A percentile compares a stretch with the other conserved stretches of the same genome.
Conservation (phyloP, 2,329 filamentous ascomycete species). For the Alternaria dauci region DNA sequence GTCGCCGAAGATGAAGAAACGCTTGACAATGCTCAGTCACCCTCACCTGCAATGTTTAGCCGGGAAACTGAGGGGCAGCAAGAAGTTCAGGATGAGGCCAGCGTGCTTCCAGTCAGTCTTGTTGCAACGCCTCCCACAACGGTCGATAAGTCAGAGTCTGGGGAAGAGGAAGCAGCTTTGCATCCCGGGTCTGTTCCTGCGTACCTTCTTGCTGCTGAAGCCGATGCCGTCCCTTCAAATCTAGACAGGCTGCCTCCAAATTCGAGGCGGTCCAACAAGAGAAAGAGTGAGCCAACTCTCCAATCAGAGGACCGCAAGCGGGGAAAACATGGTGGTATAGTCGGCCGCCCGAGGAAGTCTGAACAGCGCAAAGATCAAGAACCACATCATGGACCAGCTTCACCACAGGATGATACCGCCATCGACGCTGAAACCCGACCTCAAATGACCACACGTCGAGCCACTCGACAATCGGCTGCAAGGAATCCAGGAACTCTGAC, state of each 20-base stretch:
- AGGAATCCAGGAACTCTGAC: not conserved
- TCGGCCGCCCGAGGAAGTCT: slow-evolving; percentile 27
- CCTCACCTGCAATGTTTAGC: not conserved
- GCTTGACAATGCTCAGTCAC: not conserved
- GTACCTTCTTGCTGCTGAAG: slow-evolving; percentile 29
- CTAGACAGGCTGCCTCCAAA: slow-evolving; percentile 32
- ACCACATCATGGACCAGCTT: not conserved
- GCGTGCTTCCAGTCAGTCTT: not conserved
- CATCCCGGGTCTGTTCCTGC: not conserved
- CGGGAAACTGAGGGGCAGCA: not conserved
- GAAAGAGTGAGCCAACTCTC: slow-evolving; percentile 25
- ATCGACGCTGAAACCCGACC: not conserved
- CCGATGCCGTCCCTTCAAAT: slow-evolving; percentile 29
- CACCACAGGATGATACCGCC: not conserved
- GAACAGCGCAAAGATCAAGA: slow-evolving; percentile 3
- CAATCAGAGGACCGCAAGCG: slow-evolving; percentile 21
- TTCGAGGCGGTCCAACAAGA: slow-evolving; percentile 20
- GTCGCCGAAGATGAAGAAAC: not conserved
- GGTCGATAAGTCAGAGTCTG: not conserved
- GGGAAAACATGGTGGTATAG: slow-evolving; percentile 20
- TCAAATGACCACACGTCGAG: slow-evolving; percentile 23
- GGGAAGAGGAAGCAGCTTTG: not conserved
- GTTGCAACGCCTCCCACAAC: not conserved
- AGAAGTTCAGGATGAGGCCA: not conserved
- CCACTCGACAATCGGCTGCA: slow-evolving; percentile 21